Percentiles rank a stretch among this genome's conserved stretches.
Evolutionary conservation across 2,329 filamentous ascomycete species (phyloP).

Genomic region (Verticillium nubilum): DNA sequence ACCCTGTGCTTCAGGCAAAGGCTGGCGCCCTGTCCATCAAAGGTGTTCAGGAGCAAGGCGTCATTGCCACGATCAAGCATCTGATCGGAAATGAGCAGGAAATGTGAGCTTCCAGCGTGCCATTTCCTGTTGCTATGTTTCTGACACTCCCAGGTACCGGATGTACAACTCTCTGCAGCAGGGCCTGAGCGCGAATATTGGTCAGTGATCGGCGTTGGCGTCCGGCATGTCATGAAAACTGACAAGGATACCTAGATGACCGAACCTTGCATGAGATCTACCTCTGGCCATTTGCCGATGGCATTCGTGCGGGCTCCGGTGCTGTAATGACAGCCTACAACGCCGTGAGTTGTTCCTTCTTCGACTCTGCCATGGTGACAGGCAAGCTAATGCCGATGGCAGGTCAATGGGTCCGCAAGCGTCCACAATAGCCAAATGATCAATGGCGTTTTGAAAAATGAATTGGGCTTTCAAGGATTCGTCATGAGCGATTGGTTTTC

Average conservation of each 20-base stretch:
- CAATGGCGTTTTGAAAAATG: conserved; percentile 78
- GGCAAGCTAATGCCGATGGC: neutral
- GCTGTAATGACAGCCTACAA: conserved; percentile 87
- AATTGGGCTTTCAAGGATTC: conserved; percentile 82
- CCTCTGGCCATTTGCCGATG: conserved; percentile 80
- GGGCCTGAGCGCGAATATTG: conserved; percentile 68
- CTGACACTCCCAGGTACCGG: conserved; percentile 26
- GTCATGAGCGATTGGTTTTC: conserved; percentile 86
- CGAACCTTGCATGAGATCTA: conserved; percentile 71
- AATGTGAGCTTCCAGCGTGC: conserved; percentile 42
- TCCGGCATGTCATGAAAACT: neutral
- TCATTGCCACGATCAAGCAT: conserved; percentile 53
- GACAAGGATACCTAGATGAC: conserved; percentile 47
- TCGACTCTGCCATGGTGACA: neutral
- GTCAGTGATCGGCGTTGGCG: conserved; percentile 30
- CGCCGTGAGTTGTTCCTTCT: conserved; percentile 28
- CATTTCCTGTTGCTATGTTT: neutral
- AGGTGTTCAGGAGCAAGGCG: conserved; percentile 56
- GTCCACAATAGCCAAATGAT: conserved; percentile 70
- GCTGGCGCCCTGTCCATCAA: conserved; percentile 74
- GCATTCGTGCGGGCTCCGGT: conserved; percentile 73
- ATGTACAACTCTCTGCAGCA: conserved; percentile 48
- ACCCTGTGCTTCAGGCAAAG: conserved; percentile 70
- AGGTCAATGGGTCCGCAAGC: conserved; percentile 59
- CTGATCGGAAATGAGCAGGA: conserved; percentile 53